Base-by-base conservation (phyloP, 352 stramenopile genomes). In the Pseudoperonospora humuli region DNA sequence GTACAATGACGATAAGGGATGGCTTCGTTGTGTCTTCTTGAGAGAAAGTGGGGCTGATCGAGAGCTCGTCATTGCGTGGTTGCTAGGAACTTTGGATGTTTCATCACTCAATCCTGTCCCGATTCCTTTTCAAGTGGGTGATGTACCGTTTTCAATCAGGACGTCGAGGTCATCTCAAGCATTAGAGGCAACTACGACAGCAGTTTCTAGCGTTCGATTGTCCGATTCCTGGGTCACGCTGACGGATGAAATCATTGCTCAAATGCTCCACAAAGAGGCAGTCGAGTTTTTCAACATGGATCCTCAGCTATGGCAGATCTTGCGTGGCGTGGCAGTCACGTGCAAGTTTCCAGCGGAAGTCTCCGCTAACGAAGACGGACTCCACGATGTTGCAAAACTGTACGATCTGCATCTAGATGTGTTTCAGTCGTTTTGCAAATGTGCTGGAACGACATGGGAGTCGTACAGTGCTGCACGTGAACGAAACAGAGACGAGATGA, bases 151-250 rank as follows among this genome's bases (percentile, higher is more conserved):
- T 13, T 46, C 31, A 1, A 40, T 81, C 23, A 33, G 14, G 23
- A 55, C 15, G 20, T 10, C 23, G 21, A 31, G 13, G 13, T 14
- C 25, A 32, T 36, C 17, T 28, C 25, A 36, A 8, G 1, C 14
- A 7, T 31, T 21, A 41, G 11, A 14, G 5, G 13, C 18, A 38
- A 23, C 3, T 26, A 3, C 23, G 7, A 43, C 27, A 6, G 27
- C 17, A 7, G 18, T 18, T 5, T 3, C 28, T 23, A 13, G 23
- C 34, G 25, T 63, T 24, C 49, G 53, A 24, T 70, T 86, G 45
- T 74, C 73, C 13, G 72, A 75, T 37, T 89, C 75, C 33, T 91
- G 79, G 79, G 21, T 83, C 4, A 61, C 72, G 46, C 44, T 92
- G 9, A 84, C 76, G 0, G 79, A 92, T 60, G 68, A 55, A 8